Percentiles rank a stretch among this genome's conserved stretches.
Conservation (phyloP, 805 yeast species). For the Wickerhamiella galacta region DNA sequence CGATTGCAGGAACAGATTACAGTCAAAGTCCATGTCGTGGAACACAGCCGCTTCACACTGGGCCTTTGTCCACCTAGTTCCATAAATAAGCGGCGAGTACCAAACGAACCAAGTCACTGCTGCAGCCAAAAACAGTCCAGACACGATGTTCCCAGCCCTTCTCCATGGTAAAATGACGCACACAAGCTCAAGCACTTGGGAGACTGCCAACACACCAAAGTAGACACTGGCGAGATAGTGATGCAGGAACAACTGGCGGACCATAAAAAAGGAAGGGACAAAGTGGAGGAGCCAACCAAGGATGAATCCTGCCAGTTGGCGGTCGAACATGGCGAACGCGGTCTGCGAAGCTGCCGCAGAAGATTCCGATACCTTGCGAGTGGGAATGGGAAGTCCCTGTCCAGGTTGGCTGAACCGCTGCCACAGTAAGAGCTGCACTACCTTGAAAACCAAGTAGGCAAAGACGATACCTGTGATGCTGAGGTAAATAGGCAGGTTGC, state of each 20-base stretch:
- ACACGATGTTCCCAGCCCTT: constrained; percentile 20
- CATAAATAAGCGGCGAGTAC: constrained; percentile 65
- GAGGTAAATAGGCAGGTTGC: constrained; percentile 46
- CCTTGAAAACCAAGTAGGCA: constrained; percentile 16
- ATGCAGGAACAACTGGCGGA: constrained; percentile 81
- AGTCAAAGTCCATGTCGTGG: constrained; percentile 79
- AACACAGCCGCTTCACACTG: constrained; percentile 47
- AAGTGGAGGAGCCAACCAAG: constrained; percentile 45
- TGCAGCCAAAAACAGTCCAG: constrained; percentile 32
- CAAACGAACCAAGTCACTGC: constrained; percentile 39
- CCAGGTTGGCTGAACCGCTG: constrained; percentile 18
- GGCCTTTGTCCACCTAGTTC: constrained; percentile 56
- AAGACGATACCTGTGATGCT: constrained; percentile 24
- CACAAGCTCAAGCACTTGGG: constrained; percentile 32
- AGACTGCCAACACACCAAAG: constrained; percentile 64
- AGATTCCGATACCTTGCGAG: not conserved
- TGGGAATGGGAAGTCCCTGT: constrained; percentile 3
- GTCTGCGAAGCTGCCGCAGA: constrained; percentile 1
- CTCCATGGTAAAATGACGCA: constrained; percentile 11
- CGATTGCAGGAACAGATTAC: constrained; percentile 34
- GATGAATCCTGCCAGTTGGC: constrained; percentile 27
- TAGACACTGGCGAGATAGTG: constrained; percentile 88
- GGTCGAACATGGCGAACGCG: constrained; percentile 19
- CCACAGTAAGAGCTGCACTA: constrained; percentile 22
- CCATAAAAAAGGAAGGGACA: constrained; percentile 61